Conservation (phyloP, 75 land plant genomes). For the Picea glauca region DNA sequence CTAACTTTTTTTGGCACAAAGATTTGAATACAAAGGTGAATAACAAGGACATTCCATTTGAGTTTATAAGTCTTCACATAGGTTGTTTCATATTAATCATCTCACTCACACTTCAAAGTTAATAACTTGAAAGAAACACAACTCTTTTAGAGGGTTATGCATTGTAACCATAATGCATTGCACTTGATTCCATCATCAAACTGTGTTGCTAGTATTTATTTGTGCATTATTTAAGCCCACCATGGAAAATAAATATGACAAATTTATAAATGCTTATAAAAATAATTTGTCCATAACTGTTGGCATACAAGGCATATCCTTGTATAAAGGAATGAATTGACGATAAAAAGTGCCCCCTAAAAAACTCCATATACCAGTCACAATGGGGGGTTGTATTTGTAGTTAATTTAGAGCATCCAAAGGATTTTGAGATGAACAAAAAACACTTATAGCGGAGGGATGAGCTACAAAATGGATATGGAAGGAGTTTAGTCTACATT, state of each 20-base stretch:
- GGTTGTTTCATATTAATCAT: not conserved
- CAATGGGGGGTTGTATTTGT: not conserved
- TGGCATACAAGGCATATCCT: not conserved
- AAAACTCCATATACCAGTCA: not conserved
- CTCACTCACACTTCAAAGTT: not conserved
- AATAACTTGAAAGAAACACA: not conserved
- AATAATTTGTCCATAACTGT: not conserved
- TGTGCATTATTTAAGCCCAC: not conserved
- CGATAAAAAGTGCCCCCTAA: not conserved
- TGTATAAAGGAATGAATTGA: not conserved
- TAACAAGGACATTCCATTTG: not conserved
- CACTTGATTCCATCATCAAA: not conserved
- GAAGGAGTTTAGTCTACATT: too few species aligned
- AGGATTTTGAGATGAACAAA: not conserved
- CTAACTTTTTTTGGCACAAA: too few species aligned
- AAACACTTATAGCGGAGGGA: too few species aligned
- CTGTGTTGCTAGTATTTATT: not conserved
- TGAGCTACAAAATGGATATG: too few species aligned
- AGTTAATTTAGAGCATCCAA: not conserved
- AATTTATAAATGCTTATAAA: not conserved
- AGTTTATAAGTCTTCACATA: not conserved
- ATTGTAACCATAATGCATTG: not conserved
- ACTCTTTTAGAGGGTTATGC: not conserved
- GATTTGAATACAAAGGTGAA: not conserved
- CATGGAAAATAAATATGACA: not conserved